These are phyloP conservation scores for Acorus gramineus DNA, from an alignment of 106 monocot genomes.

Conservation along the genomic window DNA sequence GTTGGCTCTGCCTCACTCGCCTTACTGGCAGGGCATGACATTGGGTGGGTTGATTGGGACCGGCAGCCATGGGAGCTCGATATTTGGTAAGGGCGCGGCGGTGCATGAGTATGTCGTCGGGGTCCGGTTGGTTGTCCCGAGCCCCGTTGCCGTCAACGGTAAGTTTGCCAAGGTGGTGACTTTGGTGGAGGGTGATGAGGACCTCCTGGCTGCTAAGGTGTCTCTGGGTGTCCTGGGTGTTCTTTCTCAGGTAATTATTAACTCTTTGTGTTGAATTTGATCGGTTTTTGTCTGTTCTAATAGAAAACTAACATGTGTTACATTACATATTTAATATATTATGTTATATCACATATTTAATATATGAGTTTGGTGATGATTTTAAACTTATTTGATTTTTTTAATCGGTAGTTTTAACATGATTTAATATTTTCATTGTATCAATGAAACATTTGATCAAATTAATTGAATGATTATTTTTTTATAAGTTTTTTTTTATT, in stretches of 20 bases:
- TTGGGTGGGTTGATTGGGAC: slow-evolving; percentile 9
- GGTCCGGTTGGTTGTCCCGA: slow-evolving; percentile 14
- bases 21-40: slow-evolving; percentile 16
- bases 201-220: slow-evolving; percentile 9
- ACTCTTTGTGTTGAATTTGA: background rate
- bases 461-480: no score
- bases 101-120: slow-evolving; percentile 19
- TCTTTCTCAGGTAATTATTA: slow-evolving; percentile 14
- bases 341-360: no score
- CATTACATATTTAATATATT: no score
- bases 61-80: slow-evolving; percentile 12
- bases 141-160: background rate
- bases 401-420: no score
- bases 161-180: background rate
- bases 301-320: no score
- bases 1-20: slow-evolving; percentile 15
- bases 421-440: no score
- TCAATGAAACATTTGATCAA: no score
- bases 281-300: no score
- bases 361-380: no score
- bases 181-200: background rate
- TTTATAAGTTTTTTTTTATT: no score
- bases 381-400: no score
- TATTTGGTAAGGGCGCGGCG: slow-evolving; percentile 10
- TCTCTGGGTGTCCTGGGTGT: slow-evolving; percentile 13